phyloP scores from a whole-genome alignment of 768 basidiomycete genomes.

The Sutorius australiensis region DNA sequence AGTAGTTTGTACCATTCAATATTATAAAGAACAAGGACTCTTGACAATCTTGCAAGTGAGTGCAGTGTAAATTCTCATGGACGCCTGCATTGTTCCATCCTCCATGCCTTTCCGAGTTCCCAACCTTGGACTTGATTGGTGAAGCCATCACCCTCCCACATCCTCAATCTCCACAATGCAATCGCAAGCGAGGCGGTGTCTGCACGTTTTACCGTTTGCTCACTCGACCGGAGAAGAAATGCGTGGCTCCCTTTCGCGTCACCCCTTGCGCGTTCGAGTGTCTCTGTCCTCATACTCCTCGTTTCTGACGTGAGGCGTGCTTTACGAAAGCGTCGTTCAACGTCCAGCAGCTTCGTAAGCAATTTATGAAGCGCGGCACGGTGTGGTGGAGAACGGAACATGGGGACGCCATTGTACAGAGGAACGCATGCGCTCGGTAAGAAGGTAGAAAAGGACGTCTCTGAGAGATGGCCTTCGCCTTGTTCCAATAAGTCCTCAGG shows the following conservation, averaged over 20 bases:
- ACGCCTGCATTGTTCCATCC: slow-evolving; percentile 14
- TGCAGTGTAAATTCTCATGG: background rate
- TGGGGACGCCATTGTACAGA: slow-evolving; percentile 58
- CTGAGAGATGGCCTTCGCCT: background rate
- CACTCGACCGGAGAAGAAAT: slow-evolving; percentile 58
- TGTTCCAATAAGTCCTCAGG: background rate
- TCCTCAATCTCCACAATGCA: slow-evolving; percentile 74
- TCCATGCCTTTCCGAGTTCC: slow-evolving; percentile 33
- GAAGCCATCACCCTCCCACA: slow-evolving; percentile 62
- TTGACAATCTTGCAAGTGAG: background rate
- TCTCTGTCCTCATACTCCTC: background rate
- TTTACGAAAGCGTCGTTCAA: slow-evolving; percentile 39
- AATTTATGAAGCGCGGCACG: slow-evolving; percentile 54
- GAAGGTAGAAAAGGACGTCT: slow-evolving; percentile 14
- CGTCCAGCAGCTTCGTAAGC: slow-evolving; percentile 44
- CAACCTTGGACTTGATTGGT: slow-evolving; percentile 26
- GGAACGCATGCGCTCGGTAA: slow-evolving; percentile 45
- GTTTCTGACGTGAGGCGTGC: background rate
- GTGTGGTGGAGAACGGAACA: slow-evolving; percentile 62
- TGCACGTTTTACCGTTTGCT: slow-evolving; percentile 44
- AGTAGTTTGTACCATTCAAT: slow-evolving; percentile 25
- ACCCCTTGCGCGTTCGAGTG: slow-evolving; percentile 9
- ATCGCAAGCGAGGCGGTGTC: slow-evolving; percentile 64
- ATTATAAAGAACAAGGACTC: background rate
- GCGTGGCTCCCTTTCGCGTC: slow-evolving; percentile 61